These are phyloP conservation scores for Gnomoniopsis sp. DNA, from an alignment of 2,329 filamentous ascomycete species.

Conservation along the genomic window DNA sequence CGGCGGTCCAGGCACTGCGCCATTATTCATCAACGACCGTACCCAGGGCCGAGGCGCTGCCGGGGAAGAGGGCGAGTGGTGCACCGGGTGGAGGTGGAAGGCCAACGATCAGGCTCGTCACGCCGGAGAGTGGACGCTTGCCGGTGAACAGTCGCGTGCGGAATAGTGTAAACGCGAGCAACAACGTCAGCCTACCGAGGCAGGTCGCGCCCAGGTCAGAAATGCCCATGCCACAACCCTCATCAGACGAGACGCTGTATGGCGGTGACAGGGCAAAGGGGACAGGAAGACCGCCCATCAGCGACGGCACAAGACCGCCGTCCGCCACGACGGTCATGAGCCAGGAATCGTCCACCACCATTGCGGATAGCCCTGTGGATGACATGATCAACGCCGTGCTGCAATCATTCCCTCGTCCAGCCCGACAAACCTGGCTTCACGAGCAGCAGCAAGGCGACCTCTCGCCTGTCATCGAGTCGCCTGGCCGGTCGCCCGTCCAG, in stretches of 20 bases:
- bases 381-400: constrained; percentile 10
- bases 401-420: constrained; percentile 3
- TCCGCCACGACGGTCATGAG: constrained; percentile 23
- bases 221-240: constrained; percentile 20
- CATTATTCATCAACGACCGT: constrained; percentile 14
- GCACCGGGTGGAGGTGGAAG: background rate
- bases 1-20: constrained; percentile 19
- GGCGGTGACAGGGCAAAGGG: constrained; percentile 20
- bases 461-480: constrained; percentile 49
- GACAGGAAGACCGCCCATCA: constrained; percentile 11
- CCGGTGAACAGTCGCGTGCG: constrained; percentile 24
- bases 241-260: background rate
- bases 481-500: constrained; percentile 31
- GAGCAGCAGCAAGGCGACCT: constrained; percentile 31
- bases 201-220: constrained; percentile 17
- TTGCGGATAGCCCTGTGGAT: constrained; percentile 26
- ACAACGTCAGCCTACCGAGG: constrained; percentile 26
- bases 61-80: background rate
- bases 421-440: background rate
- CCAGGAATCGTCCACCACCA: constrained; percentile 35
- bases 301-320: background rate
- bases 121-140: constrained; percentile 14
- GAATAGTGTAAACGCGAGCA: constrained; percentile 35
- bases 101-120: constrained; percentile 14
- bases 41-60: constrained; percentile 24